phyloP scores from a whole-genome alignment of 176 grass and related monocot species.

The Musa acuminata region DNA sequence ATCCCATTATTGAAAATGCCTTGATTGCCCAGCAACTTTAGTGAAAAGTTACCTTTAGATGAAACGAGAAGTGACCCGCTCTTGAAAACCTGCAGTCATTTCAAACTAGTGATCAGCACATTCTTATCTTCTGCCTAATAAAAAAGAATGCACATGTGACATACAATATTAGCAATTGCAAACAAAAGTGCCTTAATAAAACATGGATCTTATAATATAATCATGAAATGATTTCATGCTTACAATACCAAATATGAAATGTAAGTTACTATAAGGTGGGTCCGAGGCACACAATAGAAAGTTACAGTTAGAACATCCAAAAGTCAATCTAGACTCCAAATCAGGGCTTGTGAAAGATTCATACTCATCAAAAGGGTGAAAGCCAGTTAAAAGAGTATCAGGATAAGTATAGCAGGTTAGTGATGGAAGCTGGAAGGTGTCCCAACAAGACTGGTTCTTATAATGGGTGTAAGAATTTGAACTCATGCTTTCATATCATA shows the following conservation, averaged over 20 bases:
- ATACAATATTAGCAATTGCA: neutral
- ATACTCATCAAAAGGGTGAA: too few relatives aligned
- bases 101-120: constrained; percentile 18
- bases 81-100: constrained; percentile 64
- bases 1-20: neutral
- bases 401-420: too few relatives aligned
- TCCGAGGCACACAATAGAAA: too few relatives aligned
- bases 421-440: too few relatives aligned
- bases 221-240: neutral
- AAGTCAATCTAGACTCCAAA: too few relatives aligned
- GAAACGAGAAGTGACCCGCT: constrained; percentile 81
- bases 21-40: neutral
- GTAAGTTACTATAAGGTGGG: too few relatives aligned
- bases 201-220: neutral
- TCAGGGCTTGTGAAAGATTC: too few relatives aligned
- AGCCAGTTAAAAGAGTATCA: too few relatives aligned
- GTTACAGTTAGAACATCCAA: too few relatives aligned
- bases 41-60: constrained; percentile 66
- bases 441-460: too few relatives aligned
- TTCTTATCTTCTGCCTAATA: neutral
- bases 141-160: neutral
- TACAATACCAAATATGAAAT: too few relatives aligned
- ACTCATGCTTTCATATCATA: neutral
- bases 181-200: neutral
- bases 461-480: neutral